Evolutionary conservation across 129 eudicot species (phyloP).

Genomic region (Artemisia annua): DNA sequence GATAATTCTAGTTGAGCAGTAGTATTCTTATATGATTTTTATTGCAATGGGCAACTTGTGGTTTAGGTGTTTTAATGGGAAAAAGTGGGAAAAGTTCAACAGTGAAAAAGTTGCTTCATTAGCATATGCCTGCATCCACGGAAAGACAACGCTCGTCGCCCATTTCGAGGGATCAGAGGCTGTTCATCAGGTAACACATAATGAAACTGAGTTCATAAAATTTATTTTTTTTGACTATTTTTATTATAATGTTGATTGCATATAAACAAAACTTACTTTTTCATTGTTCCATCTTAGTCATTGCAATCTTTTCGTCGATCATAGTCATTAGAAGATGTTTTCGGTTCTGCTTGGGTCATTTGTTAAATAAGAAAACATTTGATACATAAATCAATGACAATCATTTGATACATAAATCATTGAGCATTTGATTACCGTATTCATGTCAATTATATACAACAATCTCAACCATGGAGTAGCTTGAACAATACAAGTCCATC

Average conservation of each 20-base stretch:
- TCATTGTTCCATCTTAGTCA: too few species aligned
- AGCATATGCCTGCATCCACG: constrained; percentile 95
- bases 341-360: too few species aligned
- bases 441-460: background rate
- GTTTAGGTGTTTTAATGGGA: constrained; percentile 78
- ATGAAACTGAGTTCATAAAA: constrained; percentile 12
- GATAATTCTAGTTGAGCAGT: too few species aligned
- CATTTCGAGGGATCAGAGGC: constrained; percentile 58
- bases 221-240: background rate
- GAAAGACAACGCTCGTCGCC: constrained; percentile 70
- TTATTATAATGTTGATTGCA: background rate
- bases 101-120: constrained; percentile 87
- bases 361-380: too few species aligned
- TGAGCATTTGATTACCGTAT: constrained; percentile 1
- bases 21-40: too few species aligned
- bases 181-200: constrained; percentile 57
- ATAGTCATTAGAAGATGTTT: too few species aligned
- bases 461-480: constrained; percentile 37
- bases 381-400: too few species aligned
- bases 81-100: constrained; percentile 88
- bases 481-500: constrained; percentile 44
- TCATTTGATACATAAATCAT: too few species aligned
- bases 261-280: too few species aligned
- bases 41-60: too few species aligned
- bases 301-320: too few species aligned